Evolutionary conservation across 2,329 filamentous ascomycete species (phyloP), one percentile per base, ranked within the genome.

Genomic region (Rutstroemia sp.): DNA sequence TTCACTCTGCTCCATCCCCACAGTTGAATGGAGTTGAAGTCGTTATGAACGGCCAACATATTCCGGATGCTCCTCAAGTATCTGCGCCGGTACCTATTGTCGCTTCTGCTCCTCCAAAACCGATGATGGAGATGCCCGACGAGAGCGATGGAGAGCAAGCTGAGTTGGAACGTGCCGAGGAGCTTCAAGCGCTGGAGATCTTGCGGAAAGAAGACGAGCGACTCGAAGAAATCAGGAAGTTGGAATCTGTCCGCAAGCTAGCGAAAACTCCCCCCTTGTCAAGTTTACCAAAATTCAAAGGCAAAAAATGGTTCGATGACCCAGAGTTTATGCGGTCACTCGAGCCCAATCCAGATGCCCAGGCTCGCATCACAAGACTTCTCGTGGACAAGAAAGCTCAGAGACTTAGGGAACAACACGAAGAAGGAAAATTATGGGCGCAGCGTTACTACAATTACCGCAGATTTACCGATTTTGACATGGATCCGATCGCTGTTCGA

Each of bases 201-300:
- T 44, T 45, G 19, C 42, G 42, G 12, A 45, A 21, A 23, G 42
- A 45, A 23, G 42, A 45, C 19, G 42, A 45, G 21, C 42, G 42
- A 10, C 12, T 45, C 19, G 42, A 45, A 25, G 42, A 63, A 49
- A 56, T 51, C 17, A 50, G 47, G 16, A 30, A 34, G 14, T 44
- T 57, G 23, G 55, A 57, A 36, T 42, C 60, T 19, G 67, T 69
- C 5, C 60, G 65, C 12, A 63, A 60, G 21, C 60, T 58, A n/a
- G 69, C 69, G 63, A 64, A 62, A 44, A 70, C 68, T 2, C 68
- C 68, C 1, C 60, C 67, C 4, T 49, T 64, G 14, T 61, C 58
- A 12, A 63, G 57, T 44, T 52, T 70, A 10, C 67, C 65, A 16
- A 64, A 58, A 5, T 60, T 64, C 42, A 54, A 59, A 25, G 56